phyloP scores from a whole-genome alignment of 352 stramenopile species.

The Pseudoperonospora humuli region DNA sequence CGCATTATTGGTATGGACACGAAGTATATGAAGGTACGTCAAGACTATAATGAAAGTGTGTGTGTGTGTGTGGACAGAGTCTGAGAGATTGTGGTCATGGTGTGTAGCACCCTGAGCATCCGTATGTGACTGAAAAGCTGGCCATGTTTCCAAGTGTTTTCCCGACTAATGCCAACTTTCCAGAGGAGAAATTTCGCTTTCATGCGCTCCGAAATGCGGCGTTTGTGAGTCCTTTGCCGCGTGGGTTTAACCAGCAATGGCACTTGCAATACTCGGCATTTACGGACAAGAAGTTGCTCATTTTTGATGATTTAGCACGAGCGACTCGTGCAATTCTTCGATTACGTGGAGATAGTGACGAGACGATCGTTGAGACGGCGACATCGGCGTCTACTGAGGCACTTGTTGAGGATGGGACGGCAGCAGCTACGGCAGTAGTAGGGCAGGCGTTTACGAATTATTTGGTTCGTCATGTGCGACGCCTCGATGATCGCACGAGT shows the following conservation, averaged over 20 bases:
- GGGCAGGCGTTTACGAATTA: conserved; percentile 67
- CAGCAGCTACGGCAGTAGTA: conserved; percentile 7
- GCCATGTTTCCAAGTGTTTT: conserved; percentile 61
- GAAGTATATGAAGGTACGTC: conserved; percentile 63
- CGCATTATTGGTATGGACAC: conserved; percentile 60
- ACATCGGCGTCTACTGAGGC: background rate
- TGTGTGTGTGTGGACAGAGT: too few species aligned
- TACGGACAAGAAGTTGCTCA: conserved; percentile 60
- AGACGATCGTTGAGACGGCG: conserved; percentile 5
- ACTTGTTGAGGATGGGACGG: conserved; percentile 7
- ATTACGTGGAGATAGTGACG: conserved; percentile 11
- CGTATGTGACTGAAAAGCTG: conserved; percentile 63
- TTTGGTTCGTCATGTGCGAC: conserved; percentile 75
- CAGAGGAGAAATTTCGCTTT: conserved; percentile 77
- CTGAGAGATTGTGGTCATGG: background rate
- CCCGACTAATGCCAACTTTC: conserved; percentile 61
- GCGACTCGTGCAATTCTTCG: conserved; percentile 43
- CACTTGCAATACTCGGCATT: conserved; percentile 83
- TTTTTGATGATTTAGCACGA: conserved; percentile 63
- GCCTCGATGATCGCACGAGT: conserved; percentile 70
- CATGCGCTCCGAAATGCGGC: conserved; percentile 62
- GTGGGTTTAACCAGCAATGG: conserved; percentile 75
- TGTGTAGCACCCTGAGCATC: conserved; percentile 49
- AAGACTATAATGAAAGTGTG: background rate
- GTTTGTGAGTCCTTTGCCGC: conserved; percentile 69